Evolutionary conservation across 176 grass and related monocot species (phyloP).

Genomic region (Zea luxurians): DNA sequence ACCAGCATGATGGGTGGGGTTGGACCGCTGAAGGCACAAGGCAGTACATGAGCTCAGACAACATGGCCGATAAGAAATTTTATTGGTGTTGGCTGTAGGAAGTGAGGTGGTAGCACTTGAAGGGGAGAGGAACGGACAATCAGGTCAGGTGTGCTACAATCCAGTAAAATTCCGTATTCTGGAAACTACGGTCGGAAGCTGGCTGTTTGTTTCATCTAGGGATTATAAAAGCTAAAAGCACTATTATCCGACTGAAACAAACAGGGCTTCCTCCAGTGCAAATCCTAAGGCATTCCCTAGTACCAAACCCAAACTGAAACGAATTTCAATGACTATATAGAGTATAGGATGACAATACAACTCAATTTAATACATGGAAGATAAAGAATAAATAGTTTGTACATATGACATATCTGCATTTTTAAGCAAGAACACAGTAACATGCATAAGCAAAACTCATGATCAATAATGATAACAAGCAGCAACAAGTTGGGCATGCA

Average conservation of each 20-base stretch:
- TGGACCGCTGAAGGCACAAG: background rate
- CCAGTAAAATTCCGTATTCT: background rate
- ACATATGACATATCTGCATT: background rate
- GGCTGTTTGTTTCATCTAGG: background rate
- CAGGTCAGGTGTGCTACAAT: background rate
- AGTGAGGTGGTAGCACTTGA: background rate
- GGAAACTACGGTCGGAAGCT: background rate
- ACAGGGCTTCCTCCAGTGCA: background rate
- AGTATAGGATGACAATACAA: background rate
- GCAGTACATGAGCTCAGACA: background rate
- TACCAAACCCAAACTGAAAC: background rate
- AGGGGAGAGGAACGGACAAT: background rate
- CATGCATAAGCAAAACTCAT: slow-evolving; percentile 21
- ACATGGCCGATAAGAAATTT: background rate
- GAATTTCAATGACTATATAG: background rate
- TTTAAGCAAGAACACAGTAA: slow-evolving; percentile 15
- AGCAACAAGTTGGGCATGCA: slow-evolving; percentile 32
- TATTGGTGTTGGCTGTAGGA: background rate
- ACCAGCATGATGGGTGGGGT: background rate
- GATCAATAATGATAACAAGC: slow-evolving; percentile 25
- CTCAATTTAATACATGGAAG: background rate
- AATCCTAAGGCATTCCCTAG: background rate
- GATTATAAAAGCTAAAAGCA: background rate
- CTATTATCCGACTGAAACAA: background rate
- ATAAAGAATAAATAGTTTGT: slow-evolving; percentile 3